Evolutionary conservation across 768 basidiomycete genomes (phyloP).

Genomic region (Atractiella rhizophila): DNA sequence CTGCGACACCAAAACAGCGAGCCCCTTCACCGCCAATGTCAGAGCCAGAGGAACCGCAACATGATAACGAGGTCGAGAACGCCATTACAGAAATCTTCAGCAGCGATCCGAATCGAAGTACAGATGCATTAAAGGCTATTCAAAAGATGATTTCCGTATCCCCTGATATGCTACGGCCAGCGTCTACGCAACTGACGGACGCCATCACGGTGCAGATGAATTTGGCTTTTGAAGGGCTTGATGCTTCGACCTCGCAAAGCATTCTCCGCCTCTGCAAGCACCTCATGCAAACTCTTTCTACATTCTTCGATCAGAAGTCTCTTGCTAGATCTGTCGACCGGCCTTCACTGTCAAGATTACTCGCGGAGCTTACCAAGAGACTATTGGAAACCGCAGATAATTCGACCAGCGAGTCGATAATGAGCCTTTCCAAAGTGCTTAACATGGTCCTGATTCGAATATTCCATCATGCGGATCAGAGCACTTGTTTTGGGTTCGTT

Average conservation of each 20-base stretch:
- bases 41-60: too few relatives aligned
- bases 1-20: too few relatives aligned
- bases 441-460: conserved; percentile 91
- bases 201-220: conserved; percentile 77
- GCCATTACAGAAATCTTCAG: conserved; percentile 40
- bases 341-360: conserved; percentile 54
- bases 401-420: conserved; percentile 43
- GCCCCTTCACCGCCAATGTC: too few relatives aligned
- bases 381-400: conserved; percentile 84
- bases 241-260: conserved; percentile 18
- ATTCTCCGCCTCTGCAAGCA: conserved; percentile 78
- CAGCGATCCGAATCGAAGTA: conserved; percentile 57
- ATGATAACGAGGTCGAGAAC: conserved; percentile 2
- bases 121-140: conserved; percentile 78
- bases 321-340: conserved; percentile 69
- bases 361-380: conserved; percentile 73
- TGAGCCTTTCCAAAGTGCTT: conserved; percentile 83
- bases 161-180: conserved; percentile 55
- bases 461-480: conserved; percentile 61
- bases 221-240: conserved; percentile 45
- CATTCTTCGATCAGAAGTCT: conserved; percentile 70
- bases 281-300: conserved; percentile 81
- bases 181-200: conserved; percentile 49
- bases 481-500: conserved; percentile 67
- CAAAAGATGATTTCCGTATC: conserved; percentile 59